Evolutionary conservation across 805 yeast genomes (phyloP), one percentile per base, ranked within the genome.

Genomic region (Candida taoyuanica): DNA sequence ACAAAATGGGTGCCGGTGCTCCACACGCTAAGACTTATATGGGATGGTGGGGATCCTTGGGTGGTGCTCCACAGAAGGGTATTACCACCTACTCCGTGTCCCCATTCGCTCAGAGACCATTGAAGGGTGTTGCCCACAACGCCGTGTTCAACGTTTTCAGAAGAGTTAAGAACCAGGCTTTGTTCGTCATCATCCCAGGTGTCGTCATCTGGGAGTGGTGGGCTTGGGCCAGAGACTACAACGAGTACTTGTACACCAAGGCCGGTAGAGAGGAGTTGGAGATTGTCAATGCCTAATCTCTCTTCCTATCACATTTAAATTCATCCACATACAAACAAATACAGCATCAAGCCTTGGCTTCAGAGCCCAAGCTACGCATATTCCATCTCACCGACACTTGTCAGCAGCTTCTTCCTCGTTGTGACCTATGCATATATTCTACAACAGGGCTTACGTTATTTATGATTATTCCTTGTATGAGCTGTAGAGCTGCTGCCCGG

Each of bases 41-140:
- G 91, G 97, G 97, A 55, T 88, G 96, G 96, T 88, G 97, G 97
- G 97, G 97, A 61, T 65, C 73, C 70, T 67, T 88, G 61, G 95
- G 94, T 46, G 74, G 85, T 65, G 89, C 93, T 62, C 76, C 75
- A 55, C 95, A 86, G 72, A 85, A 85, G 67, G 82, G 86, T 70
- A 72, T 83, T 49, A 84, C 91, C 47, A 76, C 84, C 44, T 93
- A 91, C 74, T 73, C 96, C 40, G 88, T 93, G 48, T 85, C 98
- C 50, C 94, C 96, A 46, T 85, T 75, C 54, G 96, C 96, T 44
- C 94, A 91, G 68, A 80, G 78, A 64, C 97, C 97, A 42, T 75
- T 93, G 64, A 82, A 83, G 65, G 95, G 95, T 53, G 76, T 81
- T 50, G 75, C 82, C 54, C 78, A 89, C 75, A 81, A 77, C 64